Percentiles rank a stretch among this genome's conserved stretches.
These are phyloP conservation scores for Verticillium tricorpus DNA, from an alignment of 2,329 filamentous ascomycete species.

Conservation along the genomic window DNA sequence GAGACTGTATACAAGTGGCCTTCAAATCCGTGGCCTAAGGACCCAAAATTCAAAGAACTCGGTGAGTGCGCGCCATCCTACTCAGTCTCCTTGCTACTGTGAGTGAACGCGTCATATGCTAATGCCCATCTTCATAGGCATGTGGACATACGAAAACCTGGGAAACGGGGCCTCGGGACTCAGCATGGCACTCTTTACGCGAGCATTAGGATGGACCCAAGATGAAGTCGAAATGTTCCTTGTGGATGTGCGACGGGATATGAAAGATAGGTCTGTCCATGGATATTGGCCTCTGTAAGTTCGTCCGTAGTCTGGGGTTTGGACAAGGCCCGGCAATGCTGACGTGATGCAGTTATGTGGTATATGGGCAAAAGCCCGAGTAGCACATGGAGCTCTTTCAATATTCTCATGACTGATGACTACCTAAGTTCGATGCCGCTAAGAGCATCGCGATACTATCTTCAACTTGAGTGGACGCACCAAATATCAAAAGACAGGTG, in stretches of 20 bases:
- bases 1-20: slow-evolving; percentile 46
- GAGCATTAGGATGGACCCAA: slow-evolving; percentile 25
- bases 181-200: slow-evolving; percentile 30
- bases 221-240: slow-evolving; percentile 28
- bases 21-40: slow-evolving; percentile 46
- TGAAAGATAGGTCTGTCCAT: slow-evolving; percentile 27
- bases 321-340: background rate
- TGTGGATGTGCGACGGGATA: slow-evolving; percentile 24
- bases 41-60: slow-evolving; percentile 45
- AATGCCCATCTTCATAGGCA: background rate
- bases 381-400: no score
- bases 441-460: no score
- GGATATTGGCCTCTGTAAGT: slow-evolving; percentile 34
- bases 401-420: no score
- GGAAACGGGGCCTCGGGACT: slow-evolving; percentile 27
- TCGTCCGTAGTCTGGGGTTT: background rate
- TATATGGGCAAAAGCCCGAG: background rate
- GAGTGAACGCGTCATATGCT: no score
- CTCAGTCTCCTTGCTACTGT: no score
- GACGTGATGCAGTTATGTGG: background rate
- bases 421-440: no score
- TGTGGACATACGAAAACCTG: slow-evolving; percentile 27
- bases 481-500: no score
- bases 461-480: no score
- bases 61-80: slow-evolving; percentile 22